Conservation (phyloP, 2,329 filamentous ascomycete genomes). For the Botrytis byssoidea region DNA sequence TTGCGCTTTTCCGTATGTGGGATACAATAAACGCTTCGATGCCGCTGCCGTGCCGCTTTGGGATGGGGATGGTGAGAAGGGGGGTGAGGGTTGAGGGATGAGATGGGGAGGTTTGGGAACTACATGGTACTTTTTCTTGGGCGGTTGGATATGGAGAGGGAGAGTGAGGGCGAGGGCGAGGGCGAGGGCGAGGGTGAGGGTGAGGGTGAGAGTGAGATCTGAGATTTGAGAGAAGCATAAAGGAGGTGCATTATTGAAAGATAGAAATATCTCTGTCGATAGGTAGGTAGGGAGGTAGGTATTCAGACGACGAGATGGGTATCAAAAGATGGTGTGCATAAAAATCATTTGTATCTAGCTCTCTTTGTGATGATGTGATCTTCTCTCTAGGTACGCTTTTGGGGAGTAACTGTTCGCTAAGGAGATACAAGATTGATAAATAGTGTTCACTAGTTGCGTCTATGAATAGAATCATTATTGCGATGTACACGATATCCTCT, state of each 20-base stretch:
- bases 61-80: not conserved
- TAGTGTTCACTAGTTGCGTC: not conserved
- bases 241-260: not conserved
- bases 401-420: too few relatives aligned
- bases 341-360: not conserved
- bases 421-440: not conserved
- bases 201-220: not conserved
- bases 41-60: not conserved
- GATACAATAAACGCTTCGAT: conserved; percentile 3
- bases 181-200: too few relatives aligned
- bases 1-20: not conserved
- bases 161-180: too few relatives aligned
- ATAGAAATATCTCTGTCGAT: not conserved
- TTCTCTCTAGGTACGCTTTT: not conserved
- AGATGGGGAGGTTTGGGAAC: too few relatives aligned
- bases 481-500: not conserved
- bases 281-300: too few relatives aligned
- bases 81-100: too few relatives aligned
- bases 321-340: not conserved
- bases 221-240: not conserved
- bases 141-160: not conserved
- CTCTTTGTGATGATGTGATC: not conserved
- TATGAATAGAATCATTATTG: conserved; percentile 2
- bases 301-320: not conserved
- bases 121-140: too few relatives aligned